Evolutionary conservation across 169 alveolate species (phyloP).

Genomic region (Plasmodium ovale): DNA sequence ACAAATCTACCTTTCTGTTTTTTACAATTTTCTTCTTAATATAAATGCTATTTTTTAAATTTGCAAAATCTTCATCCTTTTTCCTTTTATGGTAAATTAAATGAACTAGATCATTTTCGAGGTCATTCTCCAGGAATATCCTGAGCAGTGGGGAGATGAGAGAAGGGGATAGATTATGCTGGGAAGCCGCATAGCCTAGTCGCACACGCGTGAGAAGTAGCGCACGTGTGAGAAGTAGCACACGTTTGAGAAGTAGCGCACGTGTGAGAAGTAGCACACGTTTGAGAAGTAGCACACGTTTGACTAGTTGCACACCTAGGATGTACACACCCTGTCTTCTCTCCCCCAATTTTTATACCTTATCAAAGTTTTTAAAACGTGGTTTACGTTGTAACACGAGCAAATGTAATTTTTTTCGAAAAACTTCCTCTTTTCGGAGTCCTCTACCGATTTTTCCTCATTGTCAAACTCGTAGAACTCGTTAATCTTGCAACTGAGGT

Average conservation of each 20-base stretch:
- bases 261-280: too few relatives aligned
- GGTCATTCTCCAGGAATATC: constrained; percentile 21
- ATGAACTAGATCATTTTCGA: constrained; percentile 38
- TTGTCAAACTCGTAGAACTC: constrained; percentile 53
- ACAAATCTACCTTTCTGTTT: constrained; percentile 37
- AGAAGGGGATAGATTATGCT: not conserved
- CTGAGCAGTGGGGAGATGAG: not conserved
- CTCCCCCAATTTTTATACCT: too few relatives aligned
- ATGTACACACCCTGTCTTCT: too few relatives aligned
- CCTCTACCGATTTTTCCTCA: constrained; percentile 26
- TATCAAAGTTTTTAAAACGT: constrained; percentile 61
- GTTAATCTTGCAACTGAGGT: constrained; percentile 49
- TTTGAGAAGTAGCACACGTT: too few relatives aligned
- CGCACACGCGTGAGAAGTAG: not conserved
- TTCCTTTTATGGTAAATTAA: constrained; percentile 44
- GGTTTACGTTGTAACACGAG: constrained; percentile 56
- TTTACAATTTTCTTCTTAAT: constrained; percentile 60
- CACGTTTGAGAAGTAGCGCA: too few relatives aligned
- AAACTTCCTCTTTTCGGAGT: constrained; percentile 44
- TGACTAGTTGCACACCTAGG: too few relatives aligned
- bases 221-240: too few relatives aligned
- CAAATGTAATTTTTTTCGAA: constrained; percentile 63
- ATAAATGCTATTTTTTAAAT: constrained; percentile 12
- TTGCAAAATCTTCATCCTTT: not conserved
- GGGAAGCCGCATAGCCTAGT: too few relatives aligned